Base-by-base conservation (phyloP, 441 rosid species). In the Populus hybrid region DNA sequence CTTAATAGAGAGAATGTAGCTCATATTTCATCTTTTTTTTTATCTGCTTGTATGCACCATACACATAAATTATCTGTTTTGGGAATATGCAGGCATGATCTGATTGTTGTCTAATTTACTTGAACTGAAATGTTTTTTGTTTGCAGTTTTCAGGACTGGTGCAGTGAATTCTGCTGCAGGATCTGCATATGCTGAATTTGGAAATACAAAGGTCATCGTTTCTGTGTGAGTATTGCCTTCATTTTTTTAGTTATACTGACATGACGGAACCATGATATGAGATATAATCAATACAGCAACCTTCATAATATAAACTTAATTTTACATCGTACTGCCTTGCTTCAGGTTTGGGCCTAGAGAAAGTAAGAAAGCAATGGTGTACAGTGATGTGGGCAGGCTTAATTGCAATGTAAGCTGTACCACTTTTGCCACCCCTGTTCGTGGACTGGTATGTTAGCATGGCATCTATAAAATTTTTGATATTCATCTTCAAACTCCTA, bases 301-400 rank as follows among this genome's bases (percentile, higher is more conserved):
- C 53, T 34, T 67, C 19, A 34, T n/a, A 36, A 57, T 67, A 72
- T 26, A 57, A 34, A 71, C 14, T 64, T 21, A 6, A 23, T 36
- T 66, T 61, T 14, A 36, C 71, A 16, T 68, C 2, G 3, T 68
- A 30, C 23, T 68, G 59, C 18, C 53, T 69, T 76, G 76, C 9
- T 85, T 77, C 86, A 93, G 97, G 70, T 96, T 92, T 84, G 99
- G 99, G 76, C 99, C 99, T 26, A 89, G 98, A 84, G 98, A 96
- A 83, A 96, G 97, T 84, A 94, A 92, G 90, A 94, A 94, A 85
- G 97, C 99, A 50, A 92, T 91, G 95, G 83, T 77, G 92, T 96
- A 89, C 75, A 91, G 97, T 71, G 97, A 94, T 70, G 85, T 82
- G 57, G 99, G 98, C 53, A 80, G 94, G 72, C 78, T 94, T 77